Conservation (phyloP, 305 asterid species). For the Fraxinus nigra region DNA sequence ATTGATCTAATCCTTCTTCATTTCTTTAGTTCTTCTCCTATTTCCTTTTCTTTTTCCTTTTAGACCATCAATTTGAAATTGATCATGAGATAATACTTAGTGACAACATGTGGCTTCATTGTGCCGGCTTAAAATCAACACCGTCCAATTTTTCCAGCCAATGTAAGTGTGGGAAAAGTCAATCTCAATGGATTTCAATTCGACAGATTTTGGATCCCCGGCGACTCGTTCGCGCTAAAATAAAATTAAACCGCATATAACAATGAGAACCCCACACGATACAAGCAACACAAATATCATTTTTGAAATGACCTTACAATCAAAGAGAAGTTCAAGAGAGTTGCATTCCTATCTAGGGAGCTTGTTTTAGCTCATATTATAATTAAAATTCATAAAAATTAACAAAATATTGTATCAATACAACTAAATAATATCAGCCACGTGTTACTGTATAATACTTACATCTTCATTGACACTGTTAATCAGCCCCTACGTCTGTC, state of each 20-base stretch:
- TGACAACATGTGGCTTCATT: not conserved
- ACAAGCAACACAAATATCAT: not conserved
- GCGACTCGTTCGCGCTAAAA: not conserved
- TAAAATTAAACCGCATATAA: not conserved
- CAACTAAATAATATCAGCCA: not conserved
- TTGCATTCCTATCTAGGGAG: not conserved
- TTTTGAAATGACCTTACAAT: not conserved
- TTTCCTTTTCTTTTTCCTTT: not conserved
- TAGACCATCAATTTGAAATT: not conserved
- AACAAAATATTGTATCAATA: not conserved
- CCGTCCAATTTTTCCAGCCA: not conserved
- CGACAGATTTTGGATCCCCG: not conserved
- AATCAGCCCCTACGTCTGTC: not conserved
- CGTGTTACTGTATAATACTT: not conserved
- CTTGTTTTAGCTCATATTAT: not conserved
- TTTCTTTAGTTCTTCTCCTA: not conserved
- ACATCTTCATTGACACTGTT: not conserved
- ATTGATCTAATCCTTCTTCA: not conserved
- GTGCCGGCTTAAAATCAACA: not conserved
- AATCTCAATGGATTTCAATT: not conserved
- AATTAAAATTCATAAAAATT: not conserved
- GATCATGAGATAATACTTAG: not conserved
- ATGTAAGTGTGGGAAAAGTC: not conserved
- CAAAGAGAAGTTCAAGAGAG: not conserved
- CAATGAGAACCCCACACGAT: not conserved